phyloP scores from a whole-genome alignment of 129 eudicot genomes.

The Kitagawia praeruptora region DNA sequence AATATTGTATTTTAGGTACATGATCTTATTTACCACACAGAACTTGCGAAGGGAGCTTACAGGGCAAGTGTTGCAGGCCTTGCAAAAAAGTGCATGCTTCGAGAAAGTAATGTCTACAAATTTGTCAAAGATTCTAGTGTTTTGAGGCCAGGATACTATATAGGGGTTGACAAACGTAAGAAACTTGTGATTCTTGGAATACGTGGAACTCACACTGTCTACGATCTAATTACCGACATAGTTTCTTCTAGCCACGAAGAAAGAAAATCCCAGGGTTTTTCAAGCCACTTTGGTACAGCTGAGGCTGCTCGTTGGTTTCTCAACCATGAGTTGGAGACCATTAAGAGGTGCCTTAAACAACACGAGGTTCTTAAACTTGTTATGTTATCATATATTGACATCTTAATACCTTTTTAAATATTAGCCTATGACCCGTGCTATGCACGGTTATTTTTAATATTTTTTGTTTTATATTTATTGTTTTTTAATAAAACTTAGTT shows the following conservation, averaged over 20 bases:
- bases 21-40: slow-evolving; percentile 83
- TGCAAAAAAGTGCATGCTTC: slow-evolving; percentile 78
- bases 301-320: slow-evolving; percentile 99
- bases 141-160: slow-evolving; percentile 84
- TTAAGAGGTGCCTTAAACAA: slow-evolving; percentile 64
- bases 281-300: slow-evolving; percentile 89
- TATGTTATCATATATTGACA: not conserved
- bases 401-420: not conserved
- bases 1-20: slow-evolving; percentile 33
- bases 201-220: slow-evolving; percentile 88
- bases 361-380: slow-evolving; percentile 53
- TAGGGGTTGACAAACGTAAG: slow-evolving; percentile 68
- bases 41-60: slow-evolving; percentile 80
- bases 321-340: slow-evolving; percentile 59
- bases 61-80: slow-evolving; percentile 54
- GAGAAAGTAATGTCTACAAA: slow-evolving; percentile 73
- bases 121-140: slow-evolving; percentile 69
- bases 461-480: no score
- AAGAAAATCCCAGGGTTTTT: slow-evolving; percentile 68
- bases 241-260: slow-evolving; percentile 82
- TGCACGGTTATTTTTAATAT: no score
- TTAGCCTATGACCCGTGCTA: no score
- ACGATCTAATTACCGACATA: slow-evolving; percentile 80
- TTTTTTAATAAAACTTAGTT: no score
- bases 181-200: slow-evolving; percentile 87